Base-by-base conservation (phyloP, 805 yeast species). In the Metschnikowia lochheadii region DNA sequence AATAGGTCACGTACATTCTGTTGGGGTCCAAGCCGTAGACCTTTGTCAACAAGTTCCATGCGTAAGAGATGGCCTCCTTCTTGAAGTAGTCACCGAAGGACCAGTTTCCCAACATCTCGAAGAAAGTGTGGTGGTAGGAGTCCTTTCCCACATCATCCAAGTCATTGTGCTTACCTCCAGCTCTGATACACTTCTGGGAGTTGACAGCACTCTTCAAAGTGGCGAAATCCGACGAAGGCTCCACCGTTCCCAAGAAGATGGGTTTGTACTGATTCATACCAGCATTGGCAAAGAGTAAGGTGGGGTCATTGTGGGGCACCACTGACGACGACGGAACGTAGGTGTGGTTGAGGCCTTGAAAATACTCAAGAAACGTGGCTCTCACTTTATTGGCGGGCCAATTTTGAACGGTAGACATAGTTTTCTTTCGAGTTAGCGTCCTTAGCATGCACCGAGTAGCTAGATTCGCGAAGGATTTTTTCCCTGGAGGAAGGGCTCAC, bases 231-330 rank as follows among this genome's bases (percentile, higher is more conserved):
- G 94, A 84, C 20, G 92, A 76, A 32, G 99, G 99, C 61, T 94
- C 98, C 43, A 90, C 97, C 8, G 97, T 91, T 49, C 99, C 99
- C 64, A 91, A 77, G 69, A 94, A 94, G 60, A 94, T 94, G 13
- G 99, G 96, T 72, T 94, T 94, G 73, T 91, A 94, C 76, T 94
- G 99, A 75, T 94, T 94, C 99, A 94, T 94, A 72, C 98, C 99
- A 52, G 99, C 99, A 67, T 94, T 94, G 65, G 99, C 96, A 66
- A 94, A 94, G 55, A 94, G 76, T 55, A 94, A 79, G 23, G 98
- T 92, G 47, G 99, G 99, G 67, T 94, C 99, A 73, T 94, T 97
- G 68, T 86, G 96, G 48, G 99, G 99, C 53, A 94, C 85, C 29
- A 92, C 98, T 0, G 97, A 88, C 1, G 98, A 90, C 0, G 96